These are phyloP conservation scores for Aphanocladium album DNA, from an alignment of 2,329 filamentous ascomycete species.

Conservation along the genomic window DNA sequence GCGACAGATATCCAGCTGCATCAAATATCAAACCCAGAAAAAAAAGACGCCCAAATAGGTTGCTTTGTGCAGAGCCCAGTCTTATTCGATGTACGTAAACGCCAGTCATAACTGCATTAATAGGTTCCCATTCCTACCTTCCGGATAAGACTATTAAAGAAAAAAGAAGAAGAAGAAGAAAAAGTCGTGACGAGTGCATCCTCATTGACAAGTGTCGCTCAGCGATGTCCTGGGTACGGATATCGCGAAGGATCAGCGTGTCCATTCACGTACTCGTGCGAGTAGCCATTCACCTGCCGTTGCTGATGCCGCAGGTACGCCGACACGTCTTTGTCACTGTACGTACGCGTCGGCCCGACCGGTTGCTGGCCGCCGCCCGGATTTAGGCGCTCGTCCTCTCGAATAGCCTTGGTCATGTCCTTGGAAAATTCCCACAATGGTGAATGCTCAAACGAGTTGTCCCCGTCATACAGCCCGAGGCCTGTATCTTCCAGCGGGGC, in stretches of 20 bases:
- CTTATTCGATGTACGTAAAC: neutral
- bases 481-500: conserved; percentile 1
- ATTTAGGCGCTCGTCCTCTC: neutral
- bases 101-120: neutral
- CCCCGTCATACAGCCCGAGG: conserved; percentile 6
- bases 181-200: neutral
- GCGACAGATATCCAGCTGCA: neutral
- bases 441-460: conserved; percentile 9
- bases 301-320: conserved; percentile 6
- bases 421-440: neutral
- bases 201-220: neutral
- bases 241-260: neutral
- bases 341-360: neutral
- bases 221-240: neutral
- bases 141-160: neutral
- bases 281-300: conserved; percentile 8
- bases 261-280: conserved; percentile 2
- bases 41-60: neutral
- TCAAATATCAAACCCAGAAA: too few relatives aligned
- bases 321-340: conserved; percentile 10
- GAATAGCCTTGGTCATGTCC: conserved; percentile 1
- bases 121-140: neutral
- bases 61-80: neutral
- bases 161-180: neutral
- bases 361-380: neutral